Evolutionary conservation across 805 yeast species (phyloP).

Genomic region (Millerozyma miso): DNA sequence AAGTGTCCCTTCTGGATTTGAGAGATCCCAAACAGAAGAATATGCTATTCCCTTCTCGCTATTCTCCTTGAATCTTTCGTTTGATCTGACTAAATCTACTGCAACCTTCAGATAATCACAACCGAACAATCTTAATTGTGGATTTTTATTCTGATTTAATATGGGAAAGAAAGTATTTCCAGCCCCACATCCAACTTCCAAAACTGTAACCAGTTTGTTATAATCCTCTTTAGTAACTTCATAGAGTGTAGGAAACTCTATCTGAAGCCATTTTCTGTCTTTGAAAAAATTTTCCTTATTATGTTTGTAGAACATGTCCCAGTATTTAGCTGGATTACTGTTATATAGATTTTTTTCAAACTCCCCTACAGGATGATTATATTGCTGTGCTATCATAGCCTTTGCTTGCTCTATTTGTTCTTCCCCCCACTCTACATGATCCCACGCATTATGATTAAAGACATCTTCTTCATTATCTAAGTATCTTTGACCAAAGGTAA

Average conservation of each 20-base stretch:
- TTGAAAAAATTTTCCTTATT: constrained; percentile 93
- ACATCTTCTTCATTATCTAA: constrained; percentile 73
- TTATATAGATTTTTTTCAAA: constrained; percentile 78
- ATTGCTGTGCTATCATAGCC: constrained; percentile 68
- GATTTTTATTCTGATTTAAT: constrained; percentile 75
- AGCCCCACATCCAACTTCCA: constrained; percentile 98
- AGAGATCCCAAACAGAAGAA: constrained; percentile 94
- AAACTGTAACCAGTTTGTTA: constrained; percentile 64
- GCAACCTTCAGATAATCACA: constrained; percentile 91
- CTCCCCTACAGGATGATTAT: constrained; percentile 79
- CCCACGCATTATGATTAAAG: constrained; percentile 94
- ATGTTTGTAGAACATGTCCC: constrained; percentile 92
- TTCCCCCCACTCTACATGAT: constrained; percentile 96
- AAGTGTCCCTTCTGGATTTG: constrained; percentile 64
- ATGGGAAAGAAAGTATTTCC: constrained; percentile 96
- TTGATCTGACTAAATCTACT: constrained; percentile 71
- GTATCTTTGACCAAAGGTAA: constrained; percentile 84
- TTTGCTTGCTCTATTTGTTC: constrained; percentile 77
- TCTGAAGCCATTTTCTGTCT: constrained; percentile 92
- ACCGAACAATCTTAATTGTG: constrained; percentile 68
- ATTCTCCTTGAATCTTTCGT: constrained; percentile 55
- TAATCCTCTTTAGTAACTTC: constrained; percentile 65
- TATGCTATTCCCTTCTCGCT: constrained; percentile 49
- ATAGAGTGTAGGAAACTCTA: constrained; percentile 85
- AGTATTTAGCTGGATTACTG: constrained; percentile 83